Conservation (phyloP, 306 rosid species). For the Erythrophleum fordii region DNA sequence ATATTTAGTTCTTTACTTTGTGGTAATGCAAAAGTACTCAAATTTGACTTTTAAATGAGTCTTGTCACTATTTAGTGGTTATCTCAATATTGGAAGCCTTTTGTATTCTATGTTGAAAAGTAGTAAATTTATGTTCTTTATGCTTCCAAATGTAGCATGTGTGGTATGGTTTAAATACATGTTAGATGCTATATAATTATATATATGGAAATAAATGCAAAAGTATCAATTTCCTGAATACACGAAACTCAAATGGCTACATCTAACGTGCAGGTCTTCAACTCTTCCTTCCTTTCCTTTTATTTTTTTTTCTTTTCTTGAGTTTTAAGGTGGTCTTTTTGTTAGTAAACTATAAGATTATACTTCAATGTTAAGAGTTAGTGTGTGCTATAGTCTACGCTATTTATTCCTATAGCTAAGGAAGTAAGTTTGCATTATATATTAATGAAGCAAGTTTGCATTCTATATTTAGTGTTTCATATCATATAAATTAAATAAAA, state of each 20-base stretch:
- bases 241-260: conserved; percentile 99
- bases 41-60: conserved; percentile 8
- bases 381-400: background rate
- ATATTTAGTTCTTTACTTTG: background rate
- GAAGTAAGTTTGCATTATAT: conserved; percentile 5
- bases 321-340: background rate
- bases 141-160: background rate
- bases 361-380: background rate
- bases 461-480: too few relatives aligned
- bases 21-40: conserved; percentile 26
- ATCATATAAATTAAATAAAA: too few relatives aligned
- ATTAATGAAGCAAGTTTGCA: too few relatives aligned
- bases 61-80: background rate
- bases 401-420: background rate
- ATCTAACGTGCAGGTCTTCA: conserved; percentile 93
- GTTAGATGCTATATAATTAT: background rate
- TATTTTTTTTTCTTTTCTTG: background rate
- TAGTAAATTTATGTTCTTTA: too few relatives aligned
- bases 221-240: conserved; percentile 33
- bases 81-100: conserved; percentile 7
- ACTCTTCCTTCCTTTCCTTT: background rate
- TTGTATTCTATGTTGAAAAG: background rate
- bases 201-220: conserved; percentile 22
- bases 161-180: conserved; percentile 9
- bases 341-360: background rate